Base-by-base conservation (phyloP, 1,139 yeast genomes). In the Zygosaccharomyces sapae region DNA sequence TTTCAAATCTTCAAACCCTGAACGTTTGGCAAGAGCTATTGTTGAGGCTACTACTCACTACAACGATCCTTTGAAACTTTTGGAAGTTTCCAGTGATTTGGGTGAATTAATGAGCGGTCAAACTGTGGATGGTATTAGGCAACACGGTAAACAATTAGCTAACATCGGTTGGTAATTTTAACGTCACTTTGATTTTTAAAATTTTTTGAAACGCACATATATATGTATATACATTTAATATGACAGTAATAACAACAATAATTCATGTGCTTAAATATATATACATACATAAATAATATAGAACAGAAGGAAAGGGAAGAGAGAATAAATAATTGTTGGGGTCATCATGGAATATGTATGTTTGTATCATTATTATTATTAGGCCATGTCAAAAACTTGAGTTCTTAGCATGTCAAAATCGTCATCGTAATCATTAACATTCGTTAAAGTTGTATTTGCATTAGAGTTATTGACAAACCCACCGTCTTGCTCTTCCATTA, bases 1-100 rank as follows among this genome's bases (percentile, higher is more conserved):
- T 56, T 86, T 86, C 77, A 81, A 82, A 66, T 56, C 64, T 2
- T 52, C 62, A 27, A 78, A 86, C 68, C 94, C 94, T 3, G 87
- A 76, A 61, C 77, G 78, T 65, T 75, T 86, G 60, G 95, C 95
- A 38, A 76, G 72, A 58, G 89, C 94, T 19, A 82, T 86, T 65
- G 95, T 86, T 45, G 81, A 83, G 63, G 89, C 94, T 20, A 88
- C 86, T 31, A 84, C 92, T 38, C 80, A 84, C 64, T 86, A 71
- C 72, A 70, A 81, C 48, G 86, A 84, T 58, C 80, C 92, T 13
- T 66, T 67, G 55, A 76, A 78, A 60, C 68, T 86, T 36, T 77
- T 86, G 64, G 85, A 84, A 63, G 82, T 75, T 52, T 82, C 90
- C 39, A 81, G 85, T 41, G 87, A 83, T 59, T 74, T 86, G 56